A percentile compares a stretch with the other conserved stretches of the same genome.
phyloP scores from a whole-genome alignment of 805 yeast species.

The Yamadazyma ubonensis region DNA sequence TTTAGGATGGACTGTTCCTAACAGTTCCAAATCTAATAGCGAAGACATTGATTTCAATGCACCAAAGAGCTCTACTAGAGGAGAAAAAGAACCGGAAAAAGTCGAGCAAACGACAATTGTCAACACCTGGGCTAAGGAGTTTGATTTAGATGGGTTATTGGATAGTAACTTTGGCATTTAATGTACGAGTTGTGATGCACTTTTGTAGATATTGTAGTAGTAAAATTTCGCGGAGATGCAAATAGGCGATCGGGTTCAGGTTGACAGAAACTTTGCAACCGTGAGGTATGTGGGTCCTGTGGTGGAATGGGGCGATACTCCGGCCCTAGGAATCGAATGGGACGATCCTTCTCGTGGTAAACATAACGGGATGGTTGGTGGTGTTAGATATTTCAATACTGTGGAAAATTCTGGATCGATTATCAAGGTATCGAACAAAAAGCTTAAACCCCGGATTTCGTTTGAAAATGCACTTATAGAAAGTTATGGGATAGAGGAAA shows the following conservation, averaged over 20 bases:
- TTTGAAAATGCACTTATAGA: slow-evolving; percentile 50
- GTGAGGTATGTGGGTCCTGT: slow-evolving; percentile 60
- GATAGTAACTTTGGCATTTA: slow-evolving; percentile 39
- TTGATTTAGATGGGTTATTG: slow-evolving; percentile 84
- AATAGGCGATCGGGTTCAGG: slow-evolving; percentile 20
- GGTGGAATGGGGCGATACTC: slow-evolving; percentile 54
- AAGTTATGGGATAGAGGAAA: slow-evolving; percentile 26
- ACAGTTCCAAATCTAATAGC: slow-evolving; percentile 43
- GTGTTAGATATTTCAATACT: slow-evolving; percentile 52
- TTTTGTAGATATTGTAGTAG: slow-evolving; percentile 1
- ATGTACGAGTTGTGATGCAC: slow-evolving; percentile 4
- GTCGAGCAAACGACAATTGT: slow-evolving; percentile 77
- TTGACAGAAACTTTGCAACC: slow-evolving; percentile 55
- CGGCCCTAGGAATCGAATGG: slow-evolving; percentile 85
- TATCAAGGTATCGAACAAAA: slow-evolving; percentile 44
- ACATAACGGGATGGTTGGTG: slow-evolving; percentile 61
- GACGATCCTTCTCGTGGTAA: slow-evolving; percentile 70
- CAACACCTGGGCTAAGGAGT: slow-evolving; percentile 88
- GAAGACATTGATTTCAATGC: slow-evolving; percentile 26
- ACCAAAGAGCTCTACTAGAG: slow-evolving; percentile 39
- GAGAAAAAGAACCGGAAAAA: slow-evolving; percentile 46
- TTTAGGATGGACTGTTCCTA: slow-evolving; percentile 86
- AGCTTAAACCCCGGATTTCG: slow-evolving; percentile 25
- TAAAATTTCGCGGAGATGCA: slow-evolving; percentile 1
- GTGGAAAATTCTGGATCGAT: slow-evolving; percentile 59